Conservation (phyloP, 805 yeast genomes). For the Starmerella sp. region DNA sequence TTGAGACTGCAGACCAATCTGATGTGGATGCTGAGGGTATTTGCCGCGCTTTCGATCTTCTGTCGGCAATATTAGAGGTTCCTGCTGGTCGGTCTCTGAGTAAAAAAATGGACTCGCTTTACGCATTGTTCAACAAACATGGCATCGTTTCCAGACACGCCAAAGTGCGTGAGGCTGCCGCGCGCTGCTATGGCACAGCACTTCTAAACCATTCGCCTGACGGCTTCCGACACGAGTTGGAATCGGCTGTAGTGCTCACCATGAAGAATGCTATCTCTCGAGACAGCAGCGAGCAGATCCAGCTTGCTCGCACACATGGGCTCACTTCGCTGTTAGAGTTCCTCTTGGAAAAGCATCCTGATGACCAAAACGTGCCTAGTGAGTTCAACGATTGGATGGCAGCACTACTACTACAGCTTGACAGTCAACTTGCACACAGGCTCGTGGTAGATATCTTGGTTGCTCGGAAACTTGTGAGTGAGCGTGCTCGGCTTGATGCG, state of each 20-base stretch:
- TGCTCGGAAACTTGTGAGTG: slow-evolving; percentile 10
- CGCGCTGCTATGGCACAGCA: slow-evolving; percentile 24
- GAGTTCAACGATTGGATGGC: slow-evolving; percentile 16
- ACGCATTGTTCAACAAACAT: slow-evolving; percentile 18
- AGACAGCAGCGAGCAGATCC: background rate
- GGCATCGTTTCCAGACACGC: slow-evolving; percentile 21
- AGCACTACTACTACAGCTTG: slow-evolving; percentile 10
- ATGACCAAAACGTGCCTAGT: background rate
- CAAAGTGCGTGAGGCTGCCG: slow-evolving; percentile 26
- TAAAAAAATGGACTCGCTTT: slow-evolving; percentile 23
- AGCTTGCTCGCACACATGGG: background rate
- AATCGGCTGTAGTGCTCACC: background rate
- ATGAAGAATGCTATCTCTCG: background rate
- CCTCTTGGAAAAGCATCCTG: background rate
- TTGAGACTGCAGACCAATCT: slow-evolving; percentile 24
- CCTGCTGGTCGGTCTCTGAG: slow-evolving; percentile 8
- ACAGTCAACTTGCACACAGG: slow-evolving; percentile 6
- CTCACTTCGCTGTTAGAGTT: background rate
- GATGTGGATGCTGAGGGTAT: slow-evolving; percentile 25
- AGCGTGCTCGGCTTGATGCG: slow-evolving; percentile 14
- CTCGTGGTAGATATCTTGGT: slow-evolving; percentile 17
- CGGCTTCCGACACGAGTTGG: slow-evolving; percentile 5
- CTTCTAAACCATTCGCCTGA: background rate
- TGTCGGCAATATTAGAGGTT: slow-evolving; percentile 19
- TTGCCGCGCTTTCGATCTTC: slow-evolving; percentile 23